Conservation (phyloP, 2,329 filamentous ascomycete genomes). For the Laburnicola sp. region DNA sequence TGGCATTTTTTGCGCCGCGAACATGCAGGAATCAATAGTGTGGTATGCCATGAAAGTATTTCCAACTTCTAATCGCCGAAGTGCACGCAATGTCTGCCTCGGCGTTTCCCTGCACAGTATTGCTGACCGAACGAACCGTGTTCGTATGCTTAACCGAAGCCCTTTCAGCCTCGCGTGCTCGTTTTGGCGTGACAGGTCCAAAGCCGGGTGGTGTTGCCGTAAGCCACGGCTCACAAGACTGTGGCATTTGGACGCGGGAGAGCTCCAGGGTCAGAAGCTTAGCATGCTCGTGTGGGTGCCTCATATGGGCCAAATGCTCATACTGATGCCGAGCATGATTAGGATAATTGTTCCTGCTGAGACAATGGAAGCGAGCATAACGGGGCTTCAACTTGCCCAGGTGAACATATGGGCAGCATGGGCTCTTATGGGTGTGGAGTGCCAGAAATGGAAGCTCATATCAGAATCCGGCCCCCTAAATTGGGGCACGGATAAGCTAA, state of each 20-base stretch:
- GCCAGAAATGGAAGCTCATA: too few relatives aligned
- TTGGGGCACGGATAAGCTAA: too few relatives aligned
- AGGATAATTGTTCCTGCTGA: too few relatives aligned
- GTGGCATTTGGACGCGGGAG: not conserved
- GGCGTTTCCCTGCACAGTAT: not conserved
- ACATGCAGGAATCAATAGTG: not conserved
- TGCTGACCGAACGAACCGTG: not conserved
- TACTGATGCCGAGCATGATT: too few relatives aligned
- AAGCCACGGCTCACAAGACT: not conserved
- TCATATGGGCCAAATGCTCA: too few relatives aligned
- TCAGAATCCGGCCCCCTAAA: too few relatives aligned
- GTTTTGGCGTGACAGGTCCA: not conserved
- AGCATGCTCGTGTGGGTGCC: not conserved
- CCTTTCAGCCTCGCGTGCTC: constrained; percentile 2
- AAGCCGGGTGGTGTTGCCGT: not conserved
- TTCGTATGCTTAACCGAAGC: not conserved
- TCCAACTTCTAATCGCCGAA: not conserved
- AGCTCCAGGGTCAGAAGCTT: not conserved
- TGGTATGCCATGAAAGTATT: not conserved
- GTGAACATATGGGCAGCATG: too few relatives aligned
- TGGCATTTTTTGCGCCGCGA: not conserved
- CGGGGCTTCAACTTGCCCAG: too few relatives aligned
- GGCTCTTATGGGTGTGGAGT: too few relatives aligned
- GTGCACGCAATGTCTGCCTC: not conserved
- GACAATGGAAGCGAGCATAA: too few relatives aligned